Conservation (phyloP, 169 alveolate species). For the Cyclospora cayetanensis region DNA sequence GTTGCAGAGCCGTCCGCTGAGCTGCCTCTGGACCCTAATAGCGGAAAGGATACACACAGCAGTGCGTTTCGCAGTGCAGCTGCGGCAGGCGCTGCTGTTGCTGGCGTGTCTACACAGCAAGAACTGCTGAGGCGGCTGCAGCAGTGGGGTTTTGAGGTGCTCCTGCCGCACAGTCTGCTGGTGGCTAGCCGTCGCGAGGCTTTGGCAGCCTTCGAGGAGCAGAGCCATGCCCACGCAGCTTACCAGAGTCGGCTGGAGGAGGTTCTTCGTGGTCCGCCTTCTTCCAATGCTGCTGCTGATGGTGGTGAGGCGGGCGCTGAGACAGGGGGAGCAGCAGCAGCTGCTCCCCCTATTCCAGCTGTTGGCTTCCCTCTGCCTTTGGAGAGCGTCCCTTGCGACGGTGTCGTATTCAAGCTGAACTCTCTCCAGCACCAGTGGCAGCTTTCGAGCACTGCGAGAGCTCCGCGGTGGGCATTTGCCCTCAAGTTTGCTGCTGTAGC, state of each 20-base stretch:
- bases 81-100: slow-evolving; percentile 11
- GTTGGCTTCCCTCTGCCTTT: not conserved
- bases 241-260: not conserved
- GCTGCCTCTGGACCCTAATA: not conserved
- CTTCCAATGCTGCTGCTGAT: not conserved
- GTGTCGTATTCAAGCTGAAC: slow-evolving; percentile 6
- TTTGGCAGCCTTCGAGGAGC: not conserved
- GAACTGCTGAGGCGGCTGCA: slow-evolving; percentile 44
- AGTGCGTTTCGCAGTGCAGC: not conserved
- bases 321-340: not conserved
- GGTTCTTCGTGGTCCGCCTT: not conserved
- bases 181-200: not conserved
- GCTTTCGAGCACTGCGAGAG: slow-evolving; percentile 23
- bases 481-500: not conserved
- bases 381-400: slow-evolving; percentile 15
- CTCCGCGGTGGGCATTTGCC: slow-evolving; percentile 37
- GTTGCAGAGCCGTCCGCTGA: not conserved
- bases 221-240: not conserved
- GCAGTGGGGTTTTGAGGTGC: slow-evolving; percentile 39
- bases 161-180: not conserved
- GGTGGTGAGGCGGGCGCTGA: not conserved
- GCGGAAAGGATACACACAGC: not conserved
- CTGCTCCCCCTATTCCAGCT: not conserved
- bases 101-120: slow-evolving; percentile 28
- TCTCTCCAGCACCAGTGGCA: not conserved